Evolutionary conservation across 805 yeast genomes (phyloP), one percentile per base, ranked within the genome.

Genomic region (Myxozyma vanderwaltii): DNA sequence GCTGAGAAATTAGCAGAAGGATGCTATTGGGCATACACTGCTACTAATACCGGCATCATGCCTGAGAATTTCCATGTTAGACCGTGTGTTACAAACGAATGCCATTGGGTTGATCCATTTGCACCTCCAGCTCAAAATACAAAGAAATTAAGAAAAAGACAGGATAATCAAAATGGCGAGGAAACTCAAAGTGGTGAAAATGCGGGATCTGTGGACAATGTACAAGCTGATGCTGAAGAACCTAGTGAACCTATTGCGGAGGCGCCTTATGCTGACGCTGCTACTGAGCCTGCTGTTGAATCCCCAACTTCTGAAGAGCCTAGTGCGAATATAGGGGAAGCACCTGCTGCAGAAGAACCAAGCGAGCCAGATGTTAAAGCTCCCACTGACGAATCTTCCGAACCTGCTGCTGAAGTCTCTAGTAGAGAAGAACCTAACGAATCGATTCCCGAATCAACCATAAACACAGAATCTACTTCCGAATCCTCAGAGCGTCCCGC

Each of bases 1-100:
- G 86, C 81, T 2, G 71, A 69, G 21, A 70, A 75, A 40, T 58
- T 83, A 8, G 76, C 85, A 0, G 69, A 75, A 45, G 84, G 86
- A 5, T 83, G 86, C 66, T 76, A 74, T 43, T 70, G 77, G 61
- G 68, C 82, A 36, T 77, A 76, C 51, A 70, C 76, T 23, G 41
- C 65, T 17, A 74, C 76, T 8, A 48, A 69, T 67, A 36, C 74
- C 67, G 72, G 79, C 66, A 70, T 77, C 56, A 77, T 75, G 81
- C 82, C 83, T 1, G 83, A 80, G 60, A 68, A 68, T 21, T 58
- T 78, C 39, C 58, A 61, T 38, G 76, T 73, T 26, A 73, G 72
- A 19, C 64, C 68, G 17, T 67, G 65, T 40, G 13, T 10, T n/a
- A 19, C 56, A 21, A 36, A 45, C 12, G 54, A 57, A 6, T 63